Base-by-base conservation (phyloP, 352 stramenopile species). In the Globisporangium radiosum region DNA sequence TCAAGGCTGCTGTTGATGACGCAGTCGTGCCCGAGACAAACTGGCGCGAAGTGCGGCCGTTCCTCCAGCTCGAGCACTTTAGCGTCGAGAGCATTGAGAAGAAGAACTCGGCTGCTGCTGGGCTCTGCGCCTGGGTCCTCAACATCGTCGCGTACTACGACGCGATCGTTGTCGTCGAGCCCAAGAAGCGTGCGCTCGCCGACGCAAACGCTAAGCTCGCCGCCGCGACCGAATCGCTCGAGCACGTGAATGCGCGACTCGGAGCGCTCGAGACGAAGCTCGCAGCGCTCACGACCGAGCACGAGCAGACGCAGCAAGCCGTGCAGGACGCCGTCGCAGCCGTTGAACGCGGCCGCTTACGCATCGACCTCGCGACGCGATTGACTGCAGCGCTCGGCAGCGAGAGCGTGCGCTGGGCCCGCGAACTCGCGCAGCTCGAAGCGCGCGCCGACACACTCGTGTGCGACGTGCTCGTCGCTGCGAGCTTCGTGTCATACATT, bases 131-230 rank as follows among this genome's bases (percentile, higher is more conserved):
- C 0, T 92, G 82, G 81, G 85, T 92, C 25, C 86, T 94, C 64
- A 94, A 94, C 56, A 98, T 98, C 55, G 91, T 98, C 4, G 71
- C 77, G 17, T 98, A 98, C 73, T 97, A 98, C 57, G 92, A 98
- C 62, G 94, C 97, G 40, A 91, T 98, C 49, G 68, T 98, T 11
- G 90, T 93, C 0, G 90, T 98, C 1, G 93, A 98, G 63, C 94
- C 94, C 11, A 98, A 98, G 67, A 90, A 96, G 36, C 75, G 79
- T 38, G 82, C 82, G 9, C 65, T 94, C 42, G 75, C 80, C n/a
- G 78, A 89, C 59, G 75, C 81, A 15, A 92, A 76, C 49, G 85
- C 89, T 9, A 95, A 96, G 47, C 65, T 98, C 4, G 68, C 73
- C 0, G 60, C 74, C 5, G 93, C 93, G 15, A 98, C 97, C 56